Evolutionary conservation across 345 rosid species (phyloP).

Genomic region (Citrus inodora): DNA sequence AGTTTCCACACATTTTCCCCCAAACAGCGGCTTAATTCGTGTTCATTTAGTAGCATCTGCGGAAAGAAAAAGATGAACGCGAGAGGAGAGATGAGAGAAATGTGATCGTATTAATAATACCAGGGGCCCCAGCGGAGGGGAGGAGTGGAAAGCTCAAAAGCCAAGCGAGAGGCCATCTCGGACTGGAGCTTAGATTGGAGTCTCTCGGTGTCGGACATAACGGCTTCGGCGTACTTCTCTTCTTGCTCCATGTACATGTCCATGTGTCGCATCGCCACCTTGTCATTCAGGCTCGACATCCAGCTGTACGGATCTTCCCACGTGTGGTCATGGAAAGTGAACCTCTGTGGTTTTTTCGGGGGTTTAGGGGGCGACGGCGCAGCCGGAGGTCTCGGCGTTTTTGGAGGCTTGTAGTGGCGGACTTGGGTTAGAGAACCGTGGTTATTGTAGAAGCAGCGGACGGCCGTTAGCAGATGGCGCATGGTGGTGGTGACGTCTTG

Average conservation of each 20-base stretch:
- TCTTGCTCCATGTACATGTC: slow-evolving; percentile 92
- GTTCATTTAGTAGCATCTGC: not conserved
- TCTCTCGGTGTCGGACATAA: slow-evolving; percentile 68
- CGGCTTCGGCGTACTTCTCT: slow-evolving; percentile 88
- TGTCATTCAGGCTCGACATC: slow-evolving; percentile 86
- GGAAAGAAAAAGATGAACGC: not conserved
- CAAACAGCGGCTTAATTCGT: not conserved
- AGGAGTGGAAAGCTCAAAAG: slow-evolving; percentile 84
- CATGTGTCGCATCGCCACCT: slow-evolving; percentile 98
- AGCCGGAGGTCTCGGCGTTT: slow-evolving; percentile 39
- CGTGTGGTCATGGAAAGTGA: slow-evolving; percentile 60
- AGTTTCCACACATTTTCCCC: not conserved
- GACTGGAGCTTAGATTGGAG: slow-evolving; percentile 84
- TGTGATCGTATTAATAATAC: slow-evolving; percentile 29
- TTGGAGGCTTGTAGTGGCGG: slow-evolving; percentile 47
- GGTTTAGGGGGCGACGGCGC: slow-evolving; percentile 81
- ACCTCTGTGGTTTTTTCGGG: slow-evolving; percentile 73
- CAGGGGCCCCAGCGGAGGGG: slow-evolving; percentile 95
- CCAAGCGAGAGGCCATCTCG: slow-evolving; percentile 85
- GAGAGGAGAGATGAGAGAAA: not conserved
- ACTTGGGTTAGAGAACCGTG: slow-evolving; percentile 15
- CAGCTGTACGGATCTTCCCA: slow-evolving; percentile 97
- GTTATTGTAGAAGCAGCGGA: slow-evolving; percentile 21
- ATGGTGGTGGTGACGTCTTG: not conserved
- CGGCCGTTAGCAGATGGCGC: slow-evolving; percentile 37